Evolutionary conservation across 352 stramenopile genomes (phyloP).

Genomic region (Globisporangium echinulatum): DNA sequence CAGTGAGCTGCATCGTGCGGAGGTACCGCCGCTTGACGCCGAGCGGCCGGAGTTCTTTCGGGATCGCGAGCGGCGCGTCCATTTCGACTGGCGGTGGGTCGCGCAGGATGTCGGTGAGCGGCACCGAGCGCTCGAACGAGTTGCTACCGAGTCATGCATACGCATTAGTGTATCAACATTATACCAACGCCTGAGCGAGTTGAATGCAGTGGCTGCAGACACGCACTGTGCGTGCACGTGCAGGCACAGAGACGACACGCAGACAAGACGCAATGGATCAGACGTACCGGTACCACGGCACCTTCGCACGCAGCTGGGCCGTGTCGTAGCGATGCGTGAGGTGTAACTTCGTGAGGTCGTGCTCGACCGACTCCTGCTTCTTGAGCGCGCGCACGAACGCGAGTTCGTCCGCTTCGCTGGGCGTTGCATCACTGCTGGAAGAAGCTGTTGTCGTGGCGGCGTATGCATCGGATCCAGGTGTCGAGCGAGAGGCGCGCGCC

Average conservation of each 20-base stretch:
- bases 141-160: conserved; percentile 26
- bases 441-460: too few relatives aligned
- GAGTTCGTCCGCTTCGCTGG: neutral
- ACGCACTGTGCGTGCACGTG: neutral
- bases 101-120: conserved; percentile 23
- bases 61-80: conserved; percentile 52
- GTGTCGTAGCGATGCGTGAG: conserved; percentile 16
- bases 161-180: neutral
- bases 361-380: conserved; percentile 13
- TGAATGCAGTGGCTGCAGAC: neutral
- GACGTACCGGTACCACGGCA: conserved; percentile 65
- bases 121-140: conserved; percentile 40
- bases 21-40: conserved; percentile 40
- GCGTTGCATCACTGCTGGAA: too few relatives aligned
- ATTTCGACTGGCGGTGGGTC: conserved; percentile 24
- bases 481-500: too few relatives aligned
- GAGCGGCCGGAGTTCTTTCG: conserved; percentile 42
- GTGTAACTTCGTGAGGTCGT: conserved; percentile 12
- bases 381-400: conserved; percentile 7
- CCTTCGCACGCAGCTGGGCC: conserved; percentile 20
- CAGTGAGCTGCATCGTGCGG: conserved; percentile 57
- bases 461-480: too few relatives aligned
- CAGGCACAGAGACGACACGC: neutral
- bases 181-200: neutral
- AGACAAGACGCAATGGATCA: neutral